Percentiles rank a stretch among this genome's conserved stretches.
These are phyloP conservation scores for Sporisorium iseilematis-ciliati DNA, from an alignment of 1,284 basidiomycete genomes.

Conservation along the genomic window DNA sequence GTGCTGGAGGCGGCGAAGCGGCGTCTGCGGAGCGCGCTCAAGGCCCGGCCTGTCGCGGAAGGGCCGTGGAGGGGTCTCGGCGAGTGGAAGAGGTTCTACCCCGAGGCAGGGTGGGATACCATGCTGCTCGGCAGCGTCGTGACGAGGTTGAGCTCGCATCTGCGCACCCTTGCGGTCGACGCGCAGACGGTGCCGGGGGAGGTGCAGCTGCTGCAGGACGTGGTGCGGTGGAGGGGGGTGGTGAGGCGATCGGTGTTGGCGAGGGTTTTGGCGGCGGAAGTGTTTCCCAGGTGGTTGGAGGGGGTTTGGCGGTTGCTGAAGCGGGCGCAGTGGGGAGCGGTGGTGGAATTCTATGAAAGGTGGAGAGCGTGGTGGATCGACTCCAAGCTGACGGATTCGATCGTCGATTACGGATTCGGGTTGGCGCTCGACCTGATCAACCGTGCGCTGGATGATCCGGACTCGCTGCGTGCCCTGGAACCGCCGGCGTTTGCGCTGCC, in stretches of 20 bases:
- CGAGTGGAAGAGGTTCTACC: constrained; percentile 52
- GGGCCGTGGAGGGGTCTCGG: constrained; percentile 18
- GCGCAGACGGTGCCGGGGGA: constrained; percentile 89
- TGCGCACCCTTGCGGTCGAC: constrained; percentile 87
- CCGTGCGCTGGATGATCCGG: constrained; percentile 78
- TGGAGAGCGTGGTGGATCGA: constrained; percentile 88
- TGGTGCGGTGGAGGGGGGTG: constrained; percentile 81
- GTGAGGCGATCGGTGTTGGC: constrained; percentile 73
- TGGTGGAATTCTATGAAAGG: constrained; percentile 82
- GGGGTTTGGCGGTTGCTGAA: constrained; percentile 91
- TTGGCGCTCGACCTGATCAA: constrained; percentile 91
- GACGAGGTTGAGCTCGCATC: constrained; percentile 83
- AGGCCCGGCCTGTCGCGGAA: constrained; percentile 67
- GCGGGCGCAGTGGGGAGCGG: constrained; percentile 91
- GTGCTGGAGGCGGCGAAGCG: constrained; percentile 86
- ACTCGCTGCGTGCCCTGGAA: background rate
- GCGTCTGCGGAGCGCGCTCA: constrained; percentile 82
- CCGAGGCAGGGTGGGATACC: constrained; percentile 82
- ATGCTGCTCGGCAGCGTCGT: constrained; percentile 90
- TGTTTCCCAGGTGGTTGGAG: constrained; percentile 96
- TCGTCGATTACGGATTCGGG: constrained; percentile 78
- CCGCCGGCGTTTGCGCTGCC: background rate
- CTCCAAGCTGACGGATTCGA: constrained; percentile 71
- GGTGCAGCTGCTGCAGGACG: constrained; percentile 77
- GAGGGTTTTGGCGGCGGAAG: constrained; percentile 77